Evolutionary conservation across 2,329 filamentous ascomycete genomes (phyloP).

Genomic region (Phaeoacremonium minimum): DNA sequence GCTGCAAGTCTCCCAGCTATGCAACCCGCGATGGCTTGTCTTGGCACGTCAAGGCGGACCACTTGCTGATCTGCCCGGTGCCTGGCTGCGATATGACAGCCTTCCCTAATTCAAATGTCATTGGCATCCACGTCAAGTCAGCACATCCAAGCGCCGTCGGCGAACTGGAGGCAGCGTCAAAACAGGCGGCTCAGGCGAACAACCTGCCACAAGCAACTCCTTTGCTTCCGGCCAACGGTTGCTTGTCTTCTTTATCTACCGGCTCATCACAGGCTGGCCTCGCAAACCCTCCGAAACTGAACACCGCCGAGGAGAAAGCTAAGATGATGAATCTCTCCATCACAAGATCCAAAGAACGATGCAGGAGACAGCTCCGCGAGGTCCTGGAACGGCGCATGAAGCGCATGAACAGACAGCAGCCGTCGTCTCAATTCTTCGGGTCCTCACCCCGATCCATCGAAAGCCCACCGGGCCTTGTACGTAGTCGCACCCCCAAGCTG

Average conservation of each 20-base stretch:
- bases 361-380: slow-evolving; percentile 25
- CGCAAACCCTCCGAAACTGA: not conserved
- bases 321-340: slow-evolving; percentile 23
- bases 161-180: too few species aligned
- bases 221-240: too few species aligned
- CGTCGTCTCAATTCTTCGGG: slow-evolving; percentile 10
- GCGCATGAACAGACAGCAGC: not conserved
- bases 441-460: slow-evolving; percentile 20
- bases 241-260: not conserved
- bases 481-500: slow-evolving; percentile 19
- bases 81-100: slow-evolving; percentile 29
- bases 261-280: not conserved
- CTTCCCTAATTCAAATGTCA: slow-evolving; percentile 25
- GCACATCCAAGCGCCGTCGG: slow-evolving; percentile 22
- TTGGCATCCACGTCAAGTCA: slow-evolving; percentile 31
- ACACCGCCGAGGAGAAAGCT: slow-evolving; percentile 13
- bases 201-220: slow-evolving; percentile 8
- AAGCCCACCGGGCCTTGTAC: slow-evolving; percentile 23
- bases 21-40: slow-evolving; percentile 29
- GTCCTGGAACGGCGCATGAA: slow-evolving; percentile 28
- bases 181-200: slow-evolving; percentile 12
- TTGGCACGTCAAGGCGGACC: slow-evolving; percentile 38
- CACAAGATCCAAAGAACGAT: slow-evolving; percentile 26
- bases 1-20: slow-evolving; percentile 29
- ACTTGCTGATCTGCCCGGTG: slow-evolving; percentile 35